Evolutionary conservation across 768 basidiomycete genomes (phyloP), one percentile per base, ranked within the genome.

Genomic region (Dioszegia hungarica): DNA sequence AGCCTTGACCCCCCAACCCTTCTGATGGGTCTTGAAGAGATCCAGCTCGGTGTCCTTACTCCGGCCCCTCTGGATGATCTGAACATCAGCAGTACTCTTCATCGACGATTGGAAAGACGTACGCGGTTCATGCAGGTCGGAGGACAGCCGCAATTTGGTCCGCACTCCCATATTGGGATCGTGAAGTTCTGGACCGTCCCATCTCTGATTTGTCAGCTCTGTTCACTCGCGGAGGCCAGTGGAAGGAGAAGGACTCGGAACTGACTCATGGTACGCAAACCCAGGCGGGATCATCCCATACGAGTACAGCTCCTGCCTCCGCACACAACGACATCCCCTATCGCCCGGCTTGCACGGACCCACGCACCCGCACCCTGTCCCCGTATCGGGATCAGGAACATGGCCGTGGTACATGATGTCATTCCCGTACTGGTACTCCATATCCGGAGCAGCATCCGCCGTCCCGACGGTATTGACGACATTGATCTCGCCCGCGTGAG

Each of bases 371-470:
- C 91, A 95, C 2, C 89, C 83, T 25, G 80, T 67, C 44, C 91
- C 74, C 19, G 82, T 66, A 60, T 87, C 84, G 0, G 89, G 86
- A 10, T 80, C 80, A 0, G 85, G 84, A 2, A 92, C 86, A 4
- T 79, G 83, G 14, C 84, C 80, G 1, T 82, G 83, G 57, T 85
- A 84, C 81, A 87, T 86, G 79, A 91, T 84, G 51, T 82, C 77
- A 72, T 93, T 92, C 12, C 87, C 85, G 71, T 94, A 94, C 59
- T 85, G 79, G 65, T 92, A 95, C 64, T 94, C 91, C 83, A 87
- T 90, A 24, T 82, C 82, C 0, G 91, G 90, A 11, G 19, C 85
- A 82, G 11, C 82, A 79, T 58, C 87, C 34, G 73, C 86, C 9
- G 79, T 70, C 60, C 89, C 88, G 24, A 89, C 78, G 0, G 81